phyloP scores from a whole-genome alignment of 352 stramenopile species.

The Phytophthora macrochlamydospora region DNA sequence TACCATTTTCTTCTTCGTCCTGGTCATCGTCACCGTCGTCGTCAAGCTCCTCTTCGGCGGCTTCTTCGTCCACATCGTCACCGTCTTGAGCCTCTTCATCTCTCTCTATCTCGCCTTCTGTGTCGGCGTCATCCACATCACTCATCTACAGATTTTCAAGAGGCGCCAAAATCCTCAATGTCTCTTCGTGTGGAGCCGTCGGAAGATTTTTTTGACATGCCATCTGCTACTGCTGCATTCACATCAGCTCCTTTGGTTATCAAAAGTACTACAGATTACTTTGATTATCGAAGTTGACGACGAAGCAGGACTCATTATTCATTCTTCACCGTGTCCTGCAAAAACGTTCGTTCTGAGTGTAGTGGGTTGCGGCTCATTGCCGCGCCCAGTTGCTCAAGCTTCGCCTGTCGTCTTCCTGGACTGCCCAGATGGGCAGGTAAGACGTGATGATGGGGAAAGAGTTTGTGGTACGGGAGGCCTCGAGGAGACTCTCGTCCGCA shows the following conservation, averaged over 20 bases:
- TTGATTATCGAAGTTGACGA: too few relatives aligned
- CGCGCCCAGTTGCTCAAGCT: too few relatives aligned
- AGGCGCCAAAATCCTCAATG: background rate
- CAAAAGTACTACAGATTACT: background rate
- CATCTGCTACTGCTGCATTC: background rate
- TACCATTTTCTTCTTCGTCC: background rate
- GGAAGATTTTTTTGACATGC: background rate
- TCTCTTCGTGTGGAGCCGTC: background rate
- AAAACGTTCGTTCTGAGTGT: too few relatives aligned
- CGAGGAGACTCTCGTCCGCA: too few relatives aligned
- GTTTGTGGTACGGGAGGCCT: too few relatives aligned
- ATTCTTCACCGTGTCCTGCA: too few relatives aligned
- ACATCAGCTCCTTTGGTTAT: background rate
- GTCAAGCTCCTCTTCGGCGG: slow-evolving; percentile 2
- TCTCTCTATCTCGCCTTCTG: background rate
- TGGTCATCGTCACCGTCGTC: slow-evolving; percentile 4
- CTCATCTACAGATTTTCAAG: slow-evolving; percentile 2
- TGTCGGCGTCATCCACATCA: background rate
- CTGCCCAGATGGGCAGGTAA: too few relatives aligned
- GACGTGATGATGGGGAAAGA: too few relatives aligned
- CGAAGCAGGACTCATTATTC: too few relatives aligned
- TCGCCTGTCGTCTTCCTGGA: too few relatives aligned
- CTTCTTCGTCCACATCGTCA: slow-evolving; percentile 2
- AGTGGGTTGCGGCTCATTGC: too few relatives aligned
- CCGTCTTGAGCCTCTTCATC: background rate